These are phyloP conservation scores for Chrysanthemum lavandulifolium DNA, from an alignment of 129 eudicot genomes.

Conservation along the genomic window DNA sequence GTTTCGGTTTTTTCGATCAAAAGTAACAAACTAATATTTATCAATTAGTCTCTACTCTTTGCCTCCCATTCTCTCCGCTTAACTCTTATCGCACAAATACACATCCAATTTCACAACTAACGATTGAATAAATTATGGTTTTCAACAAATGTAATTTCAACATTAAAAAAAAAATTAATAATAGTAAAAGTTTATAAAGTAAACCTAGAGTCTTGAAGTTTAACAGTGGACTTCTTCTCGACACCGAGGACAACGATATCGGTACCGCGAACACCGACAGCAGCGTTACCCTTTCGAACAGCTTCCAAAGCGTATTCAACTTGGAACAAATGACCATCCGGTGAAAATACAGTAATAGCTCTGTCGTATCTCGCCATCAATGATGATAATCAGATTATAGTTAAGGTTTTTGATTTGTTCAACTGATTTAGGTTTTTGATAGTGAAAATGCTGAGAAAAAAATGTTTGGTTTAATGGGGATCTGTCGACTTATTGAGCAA, in stretches of 20 bases:
- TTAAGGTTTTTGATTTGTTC: conserved; percentile 1
- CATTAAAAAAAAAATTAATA: too few species aligned
- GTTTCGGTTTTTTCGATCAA: too few species aligned
- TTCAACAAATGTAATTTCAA: too few species aligned
- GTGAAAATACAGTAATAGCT: conserved; percentile 86
- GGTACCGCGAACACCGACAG: conserved; percentile 86
- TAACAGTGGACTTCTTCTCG: conserved; percentile 81
- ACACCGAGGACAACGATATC: conserved; percentile 75
- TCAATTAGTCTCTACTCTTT: background rate
- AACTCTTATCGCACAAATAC: background rate
- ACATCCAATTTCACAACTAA: conserved; percentile 17
- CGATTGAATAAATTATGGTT: background rate
- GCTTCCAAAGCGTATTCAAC: conserved; percentile 91
- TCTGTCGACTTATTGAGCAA: conserved; percentile 46
- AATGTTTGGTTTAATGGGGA: background rate
- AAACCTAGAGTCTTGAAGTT: conserved; percentile 81
- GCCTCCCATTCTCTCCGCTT: background rate
- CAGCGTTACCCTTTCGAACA: conserved; percentile 89
- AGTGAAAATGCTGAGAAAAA: too few species aligned
- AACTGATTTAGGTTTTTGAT: background rate
- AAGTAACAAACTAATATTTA: background rate
- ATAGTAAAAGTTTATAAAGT: background rate
- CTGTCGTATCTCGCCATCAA: conserved; percentile 80
- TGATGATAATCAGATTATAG: background rate
- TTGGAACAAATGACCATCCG: conserved; percentile 84